These are phyloP conservation scores for Pichia exigua DNA, from an alignment of 805 yeast genomes.

Conservation along the genomic window DNA sequence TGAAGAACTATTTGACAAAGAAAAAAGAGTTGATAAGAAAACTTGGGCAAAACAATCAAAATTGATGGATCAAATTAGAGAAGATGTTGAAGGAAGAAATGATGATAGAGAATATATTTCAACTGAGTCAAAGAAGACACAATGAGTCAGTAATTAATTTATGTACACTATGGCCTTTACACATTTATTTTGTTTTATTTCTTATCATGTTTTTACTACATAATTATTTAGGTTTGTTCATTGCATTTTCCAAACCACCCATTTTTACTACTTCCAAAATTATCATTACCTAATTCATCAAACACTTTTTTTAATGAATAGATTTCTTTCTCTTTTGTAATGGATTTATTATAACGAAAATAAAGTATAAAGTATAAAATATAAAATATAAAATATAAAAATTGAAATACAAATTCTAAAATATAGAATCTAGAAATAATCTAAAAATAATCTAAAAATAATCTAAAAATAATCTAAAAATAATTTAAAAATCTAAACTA, in stretches of 20 bases:
- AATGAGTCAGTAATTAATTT: not conserved
- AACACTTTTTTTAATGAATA: not conserved
- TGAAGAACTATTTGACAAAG: slow-evolving; percentile 66
- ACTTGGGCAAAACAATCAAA: slow-evolving; percentile 66
- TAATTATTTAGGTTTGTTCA: not conserved
- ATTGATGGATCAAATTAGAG: slow-evolving; percentile 73
- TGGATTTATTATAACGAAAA: not conserved
- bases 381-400: not conserved
- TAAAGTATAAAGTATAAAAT: not conserved
- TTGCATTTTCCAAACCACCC: not conserved
- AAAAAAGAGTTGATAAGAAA: slow-evolving; percentile 44
- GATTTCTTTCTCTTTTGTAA: not conserved
- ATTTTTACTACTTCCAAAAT: not conserved
- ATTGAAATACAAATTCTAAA: not conserved
- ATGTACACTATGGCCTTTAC: too few species aligned
- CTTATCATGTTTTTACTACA: not conserved
- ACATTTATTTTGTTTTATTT: too few species aligned
- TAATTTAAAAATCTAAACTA: not conserved
- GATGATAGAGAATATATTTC: slow-evolving; percentile 69
- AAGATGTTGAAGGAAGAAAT: slow-evolving; percentile 70
- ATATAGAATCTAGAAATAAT: not conserved
- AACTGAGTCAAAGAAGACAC: slow-evolving; percentile 27
- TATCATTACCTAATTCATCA: not conserved
- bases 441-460: too few species aligned
- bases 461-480: too few species aligned